Base-by-base conservation (phyloP, 306 rosid species). In the Gynostemma pentaphyllum region DNA sequence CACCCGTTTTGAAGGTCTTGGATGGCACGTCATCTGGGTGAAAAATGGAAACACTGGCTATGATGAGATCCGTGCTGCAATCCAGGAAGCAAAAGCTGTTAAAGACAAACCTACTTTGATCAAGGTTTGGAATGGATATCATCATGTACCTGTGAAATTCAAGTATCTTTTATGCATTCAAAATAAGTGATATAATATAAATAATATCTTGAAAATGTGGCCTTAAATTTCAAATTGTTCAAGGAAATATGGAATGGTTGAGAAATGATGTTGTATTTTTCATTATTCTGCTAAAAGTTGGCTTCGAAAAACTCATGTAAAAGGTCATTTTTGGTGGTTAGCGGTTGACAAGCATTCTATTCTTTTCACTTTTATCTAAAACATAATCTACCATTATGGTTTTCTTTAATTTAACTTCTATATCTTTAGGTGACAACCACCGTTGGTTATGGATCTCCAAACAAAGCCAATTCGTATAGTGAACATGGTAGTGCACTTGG, bases 21-120 rank as follows among this genome's bases (percentile, higher is more conserved):
- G 99, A 18, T 94, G 99, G 99, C 95, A 94, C 21, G 89, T 94
- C 68, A 81, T 94, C 68, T 94, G 97, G 97, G 99, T 94, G 60
- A 84, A 88, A 95, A 88, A 94, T 67, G 99, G 99, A 68, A 94
- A 94, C 82, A 82, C 75, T 19, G 97, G 95, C 27, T 94, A 79
- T 68, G 95, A 94, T 80, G 97, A 88, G 6, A 88, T 94, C 52
- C 95, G 99, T 27, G 99, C 95, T 56, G 99, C 99, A 66, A 86
- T 94, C 67, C 79, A 86, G 80, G 95, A 94, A 77, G 99, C 99
- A 22, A 86, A 94, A 76, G 78, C 95, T 70, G 86, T 88, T 29
- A 88, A 73, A 68, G 99, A 94, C 80, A 86, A 71, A 48, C 99
- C 99, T 26, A 94, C 99, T 18, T 13, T 94, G 77, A 88, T 94